These are phyloP conservation scores for Allomyces macrogynus DNA, from an alignment of 192 early-diverging fungal species.

Conservation along the genomic window DNA sequence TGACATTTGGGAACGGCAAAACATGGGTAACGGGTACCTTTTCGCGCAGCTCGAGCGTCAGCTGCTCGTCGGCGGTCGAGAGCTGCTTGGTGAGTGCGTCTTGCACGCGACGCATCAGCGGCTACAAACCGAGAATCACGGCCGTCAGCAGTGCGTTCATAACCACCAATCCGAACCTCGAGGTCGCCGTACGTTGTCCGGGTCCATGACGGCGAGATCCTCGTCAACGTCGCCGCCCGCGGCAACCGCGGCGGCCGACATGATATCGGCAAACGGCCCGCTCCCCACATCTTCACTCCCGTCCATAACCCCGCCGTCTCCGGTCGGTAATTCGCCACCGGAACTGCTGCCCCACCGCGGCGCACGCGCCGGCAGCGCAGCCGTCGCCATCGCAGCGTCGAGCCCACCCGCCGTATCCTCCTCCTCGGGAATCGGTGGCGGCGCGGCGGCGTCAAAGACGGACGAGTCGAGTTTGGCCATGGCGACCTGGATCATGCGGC, in stretches of 20 bases:
- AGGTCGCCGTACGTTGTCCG: neutral
- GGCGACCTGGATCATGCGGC: too few relatives aligned
- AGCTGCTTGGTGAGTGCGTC: constrained; percentile 28
- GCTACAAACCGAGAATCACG: constrained; percentile 10
- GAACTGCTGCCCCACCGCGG: neutral
- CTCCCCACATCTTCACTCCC: neutral
- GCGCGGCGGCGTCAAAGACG: too few relatives aligned
- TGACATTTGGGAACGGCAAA: too few relatives aligned
- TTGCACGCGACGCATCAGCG: constrained; percentile 36
- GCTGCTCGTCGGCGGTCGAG: constrained; percentile 14
- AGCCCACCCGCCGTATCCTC: neutral
- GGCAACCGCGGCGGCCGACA: too few relatives aligned
- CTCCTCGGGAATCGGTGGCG: too few relatives aligned
- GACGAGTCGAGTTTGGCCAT: too few relatives aligned
- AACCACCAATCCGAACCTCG: too few relatives aligned
- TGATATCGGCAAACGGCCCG: neutral
- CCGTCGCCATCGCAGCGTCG: neutral
- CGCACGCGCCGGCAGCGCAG: neutral
- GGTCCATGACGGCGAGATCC: neutral
- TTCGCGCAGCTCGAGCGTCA: constrained; percentile 28
- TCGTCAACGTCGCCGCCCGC: neutral
- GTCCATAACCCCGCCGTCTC: neutral
- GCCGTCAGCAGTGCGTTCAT: too few relatives aligned
- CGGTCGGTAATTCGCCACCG: neutral
- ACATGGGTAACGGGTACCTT: too few relatives aligned